Evolutionary conservation across 805 yeast genomes (phyloP).

Genomic region (Starmerella scarabaei): DNA sequence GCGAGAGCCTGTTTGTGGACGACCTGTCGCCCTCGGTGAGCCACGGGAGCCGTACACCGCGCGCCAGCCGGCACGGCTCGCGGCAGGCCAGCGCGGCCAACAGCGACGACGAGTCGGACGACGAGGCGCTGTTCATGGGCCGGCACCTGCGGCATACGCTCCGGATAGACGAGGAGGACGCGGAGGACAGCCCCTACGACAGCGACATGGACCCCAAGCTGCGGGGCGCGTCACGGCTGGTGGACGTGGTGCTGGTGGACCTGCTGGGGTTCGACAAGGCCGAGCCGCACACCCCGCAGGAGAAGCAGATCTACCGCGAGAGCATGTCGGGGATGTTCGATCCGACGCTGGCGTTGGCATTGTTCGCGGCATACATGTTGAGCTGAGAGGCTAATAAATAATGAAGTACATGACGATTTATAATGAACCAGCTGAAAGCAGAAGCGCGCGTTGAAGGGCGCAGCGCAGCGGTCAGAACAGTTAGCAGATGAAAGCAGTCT

Average conservation of each 20-base stretch:
- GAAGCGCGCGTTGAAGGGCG: too few relatives aligned
- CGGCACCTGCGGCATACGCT: neutral
- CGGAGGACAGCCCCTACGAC: neutral
- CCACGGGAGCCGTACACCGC: neutral
- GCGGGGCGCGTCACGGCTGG: neutral
- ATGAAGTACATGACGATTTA: too few relatives aligned
- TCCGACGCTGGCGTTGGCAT: conserved; percentile 12
- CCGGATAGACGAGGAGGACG: neutral
- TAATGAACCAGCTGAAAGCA: too few relatives aligned
- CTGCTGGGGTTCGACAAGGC: neutral
- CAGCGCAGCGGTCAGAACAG: too few relatives aligned
- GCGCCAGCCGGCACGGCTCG: conserved; percentile 2
- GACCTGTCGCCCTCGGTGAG: conserved; percentile 2
- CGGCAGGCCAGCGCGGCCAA: conserved; percentile 2
- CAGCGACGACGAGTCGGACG: conserved; percentile 2
- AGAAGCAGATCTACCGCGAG: neutral
- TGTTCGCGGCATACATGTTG: conserved; percentile 4
- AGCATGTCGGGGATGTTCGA: conserved; percentile 7
- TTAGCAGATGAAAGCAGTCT: too few relatives aligned
- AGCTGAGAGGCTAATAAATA: neutral
- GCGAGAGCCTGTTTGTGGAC: conserved; percentile 8
- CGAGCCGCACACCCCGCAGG: neutral
- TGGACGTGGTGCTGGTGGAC: neutral
- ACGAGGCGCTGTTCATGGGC: neutral
- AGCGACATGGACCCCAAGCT: neutral